Evolutionary conservation across 306 rosid genomes (phyloP).

Genomic region (Canavalia ensiformis): DNA sequence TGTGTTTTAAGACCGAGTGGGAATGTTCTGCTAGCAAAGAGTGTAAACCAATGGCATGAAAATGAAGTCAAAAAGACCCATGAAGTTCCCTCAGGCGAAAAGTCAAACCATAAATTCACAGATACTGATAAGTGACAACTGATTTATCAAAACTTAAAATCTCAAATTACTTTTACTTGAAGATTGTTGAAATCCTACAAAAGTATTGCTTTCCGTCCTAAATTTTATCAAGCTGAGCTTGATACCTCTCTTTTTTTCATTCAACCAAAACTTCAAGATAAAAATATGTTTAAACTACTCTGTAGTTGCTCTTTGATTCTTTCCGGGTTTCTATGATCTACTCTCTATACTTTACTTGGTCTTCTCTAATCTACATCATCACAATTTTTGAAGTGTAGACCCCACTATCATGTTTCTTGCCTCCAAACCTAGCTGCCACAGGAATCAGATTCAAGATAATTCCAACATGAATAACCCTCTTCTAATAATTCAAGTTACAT

Average conservation of each 20-base stretch:
- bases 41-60: conserved; percentile 22
- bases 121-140: conserved; percentile 1
- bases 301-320: conserved; percentile 16
- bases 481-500: conserved; percentile 17
- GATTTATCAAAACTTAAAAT: conserved; percentile 4
- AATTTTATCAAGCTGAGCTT: conserved; percentile 16
- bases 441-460: conserved; percentile 27
- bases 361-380: conserved; percentile 8
- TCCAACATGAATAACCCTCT: conserved; percentile 21
- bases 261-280: background rate
- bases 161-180: background rate
- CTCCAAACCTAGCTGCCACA: background rate
- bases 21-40: conserved; percentile 28
- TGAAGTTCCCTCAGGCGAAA: conserved; percentile 12
- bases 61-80: background rate
- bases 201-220: conserved; percentile 14
- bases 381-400: background rate
- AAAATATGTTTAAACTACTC: conserved; percentile 15
- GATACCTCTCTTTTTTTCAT: background rate
- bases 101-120: conserved; percentile 15
- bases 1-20: conserved; percentile 25
- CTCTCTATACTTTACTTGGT: background rate
- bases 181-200: background rate
- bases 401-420: conserved; percentile 21
- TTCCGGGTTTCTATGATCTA: conserved; percentile 15